Evolutionary conservation across 176 grass and related monocot species (phyloP).

Genomic region (Oryza coarctata): DNA sequence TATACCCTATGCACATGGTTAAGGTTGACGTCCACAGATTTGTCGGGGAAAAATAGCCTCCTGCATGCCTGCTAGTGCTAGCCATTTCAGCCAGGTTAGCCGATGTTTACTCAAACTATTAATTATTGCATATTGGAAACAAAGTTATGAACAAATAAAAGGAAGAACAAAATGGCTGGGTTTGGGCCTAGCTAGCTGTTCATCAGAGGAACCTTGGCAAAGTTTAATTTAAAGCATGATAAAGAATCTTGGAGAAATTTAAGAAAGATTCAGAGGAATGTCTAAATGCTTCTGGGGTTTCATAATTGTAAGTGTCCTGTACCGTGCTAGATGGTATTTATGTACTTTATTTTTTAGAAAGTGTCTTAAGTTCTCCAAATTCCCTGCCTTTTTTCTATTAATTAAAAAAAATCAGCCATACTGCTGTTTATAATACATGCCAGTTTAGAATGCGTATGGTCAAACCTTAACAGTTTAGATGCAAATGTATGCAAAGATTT

Average conservation of each 20-base stretch:
- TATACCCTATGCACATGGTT: constrained; percentile 11
- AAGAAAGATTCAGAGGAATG: not conserved
- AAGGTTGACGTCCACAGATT: not conserved
- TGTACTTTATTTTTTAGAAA: not conserved
- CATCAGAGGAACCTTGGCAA: not conserved
- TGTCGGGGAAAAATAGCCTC: not conserved
- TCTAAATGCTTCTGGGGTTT: not conserved
- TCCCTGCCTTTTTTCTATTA: not conserved
- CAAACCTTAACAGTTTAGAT: not conserved
- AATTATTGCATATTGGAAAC: not conserved
- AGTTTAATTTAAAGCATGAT: not conserved
- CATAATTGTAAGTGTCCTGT: not conserved
- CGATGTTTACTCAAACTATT: not conserved
- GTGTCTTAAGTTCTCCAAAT: not conserved
- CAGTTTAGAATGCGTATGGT: not conserved
- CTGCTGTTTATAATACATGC: not conserved
- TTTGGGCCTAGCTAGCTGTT: not conserved
- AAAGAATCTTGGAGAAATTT: not conserved
- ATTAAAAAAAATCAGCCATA: not conserved
- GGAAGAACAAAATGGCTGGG: not conserved
- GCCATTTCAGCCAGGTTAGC: constrained; percentile 7
- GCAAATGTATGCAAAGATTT: not conserved
- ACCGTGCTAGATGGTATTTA: not conserved
- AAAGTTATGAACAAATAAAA: not conserved
- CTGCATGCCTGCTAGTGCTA: constrained; percentile 23